Percentiles rank a stretch among this genome's conserved stretches.
Evolutionary conservation across 345 rosid species (phyloP).

Genomic region (Erodium maritimum): DNA sequence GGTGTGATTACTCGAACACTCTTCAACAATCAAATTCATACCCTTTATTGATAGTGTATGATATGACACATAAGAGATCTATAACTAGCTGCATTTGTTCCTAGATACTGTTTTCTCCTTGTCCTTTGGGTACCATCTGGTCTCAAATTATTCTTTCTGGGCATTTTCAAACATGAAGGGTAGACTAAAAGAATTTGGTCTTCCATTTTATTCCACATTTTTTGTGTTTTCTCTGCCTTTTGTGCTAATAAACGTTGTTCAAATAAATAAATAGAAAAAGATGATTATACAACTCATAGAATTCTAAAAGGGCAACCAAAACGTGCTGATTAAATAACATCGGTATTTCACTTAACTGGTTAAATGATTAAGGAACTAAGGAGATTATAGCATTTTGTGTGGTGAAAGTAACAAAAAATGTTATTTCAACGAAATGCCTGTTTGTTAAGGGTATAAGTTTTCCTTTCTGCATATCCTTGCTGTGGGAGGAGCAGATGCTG

Average conservation of each 20-base stretch:
- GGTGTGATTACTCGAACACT: slow-evolving; percentile 56
- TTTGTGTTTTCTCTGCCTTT: too few species aligned
- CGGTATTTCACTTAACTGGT: neutral
- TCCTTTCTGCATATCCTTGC: neutral
- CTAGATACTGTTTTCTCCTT: neutral
- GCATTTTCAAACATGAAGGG: neutral
- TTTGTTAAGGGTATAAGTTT: neutral
- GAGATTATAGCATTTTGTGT: too few species aligned
- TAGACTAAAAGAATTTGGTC: neutral
- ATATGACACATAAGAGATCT: neutral
- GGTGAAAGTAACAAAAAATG: too few species aligned
- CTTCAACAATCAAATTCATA: slow-evolving; percentile 28
- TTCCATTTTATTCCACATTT: too few species aligned
- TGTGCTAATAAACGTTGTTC: neutral
- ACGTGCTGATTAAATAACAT: too few species aligned
- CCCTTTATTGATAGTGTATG: too few species aligned
- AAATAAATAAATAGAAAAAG: neutral
- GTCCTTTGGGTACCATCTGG: neutral
- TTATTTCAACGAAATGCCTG: neutral
- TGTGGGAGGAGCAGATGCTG: neutral
- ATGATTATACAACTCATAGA: neutral
- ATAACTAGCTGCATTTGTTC: neutral
- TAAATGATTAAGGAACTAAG: neutral
- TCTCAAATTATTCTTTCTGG: neutral
- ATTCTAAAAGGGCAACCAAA: neutral